These are phyloP conservation scores for Gracilaria vermiculophylla DNA, from an alignment of 23 red algal genomes.

Conservation along the genomic window DNA sequence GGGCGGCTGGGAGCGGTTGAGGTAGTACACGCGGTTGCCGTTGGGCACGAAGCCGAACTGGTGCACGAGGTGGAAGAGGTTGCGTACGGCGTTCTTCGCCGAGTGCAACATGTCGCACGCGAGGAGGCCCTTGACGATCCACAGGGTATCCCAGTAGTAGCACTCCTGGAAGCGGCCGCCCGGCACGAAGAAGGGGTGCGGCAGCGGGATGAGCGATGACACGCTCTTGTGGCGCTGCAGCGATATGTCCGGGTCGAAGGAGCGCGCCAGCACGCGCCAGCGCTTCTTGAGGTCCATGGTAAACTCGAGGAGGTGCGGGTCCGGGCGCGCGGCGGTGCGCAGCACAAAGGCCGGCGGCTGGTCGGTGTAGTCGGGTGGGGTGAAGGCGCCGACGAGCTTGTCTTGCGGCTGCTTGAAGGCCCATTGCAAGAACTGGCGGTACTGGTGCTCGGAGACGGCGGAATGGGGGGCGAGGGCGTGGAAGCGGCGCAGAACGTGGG, in stretches of 20 bases:
- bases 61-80: conserved; percentile 73
- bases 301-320: conserved; percentile 1
- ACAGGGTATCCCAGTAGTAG: conserved; percentile 96
- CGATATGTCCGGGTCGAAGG: not conserved
- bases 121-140: conserved; percentile 84
- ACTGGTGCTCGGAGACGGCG: not conserved
- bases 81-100: conserved; percentile 69
- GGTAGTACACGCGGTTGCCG: conserved; percentile 89
- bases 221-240: not conserved
- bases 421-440: not conserved
- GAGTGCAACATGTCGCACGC: conserved; percentile 70
- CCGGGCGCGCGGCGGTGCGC: not conserved
- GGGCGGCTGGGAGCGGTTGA: conserved; percentile 90
- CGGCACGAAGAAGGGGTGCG: conserved; percentile 79
- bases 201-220: conserved; percentile 60
- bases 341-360: conserved; percentile 15
- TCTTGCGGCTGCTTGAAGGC: not conserved
- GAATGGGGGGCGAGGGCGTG: not conserved
- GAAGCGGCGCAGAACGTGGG: not conserved
- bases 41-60: conserved; percentile 91
- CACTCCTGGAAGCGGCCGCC: conserved; percentile 95
- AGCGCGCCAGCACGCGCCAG: conserved; percentile 12
- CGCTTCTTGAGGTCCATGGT: conserved; percentile 27
- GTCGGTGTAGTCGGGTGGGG: conserved; percentile 21
- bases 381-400: not conserved